Evolutionary conservation across 495 filamentous ascomycete species (phyloP), one percentile per base, ranked within the genome.

Genomic region (Hypoxylon fragiforme): DNA sequence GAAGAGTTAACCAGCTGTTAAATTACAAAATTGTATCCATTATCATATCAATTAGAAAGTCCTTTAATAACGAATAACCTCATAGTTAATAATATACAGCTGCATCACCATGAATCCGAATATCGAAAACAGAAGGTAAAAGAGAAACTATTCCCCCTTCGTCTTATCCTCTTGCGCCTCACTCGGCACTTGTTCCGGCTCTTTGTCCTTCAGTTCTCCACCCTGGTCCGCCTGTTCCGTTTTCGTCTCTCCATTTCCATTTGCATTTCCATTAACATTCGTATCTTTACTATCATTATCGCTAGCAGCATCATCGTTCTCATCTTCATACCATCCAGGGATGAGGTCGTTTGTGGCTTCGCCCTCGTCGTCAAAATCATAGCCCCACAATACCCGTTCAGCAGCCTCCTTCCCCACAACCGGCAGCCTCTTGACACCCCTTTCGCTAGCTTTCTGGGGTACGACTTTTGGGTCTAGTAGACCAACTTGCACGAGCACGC

Each of bases 401-500:
- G 88, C 85, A 7, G 79, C 76, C 54, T 85, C 81, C n/a, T 71
- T 71, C 3, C 85, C 88, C 7, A 86, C 77, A 24, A 90, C 78
- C 11, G 88, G 88, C 28, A 91, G 54, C 32, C 72, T 70, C 47
- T 56, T 43, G 1, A 73, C 65, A 6, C 70, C 70, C 16, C 20
- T 51, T 20, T 83, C 76, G n/a, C 77, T 70, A 0, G 78, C 81
- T 28, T 77, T 71, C 18, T 75, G 68, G 5, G 70, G 67, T 0
- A 71, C 53, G 4, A 63, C 15, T 16, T 81, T 81, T 9, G 85
- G 81, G 64, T 90, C 82, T 37, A 89, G 57, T 34, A 91, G 63
- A 0, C 87, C 85, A 0, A 85, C 70, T 65, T 90, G 88, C n/a
- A 86, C 78, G 1, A 91, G 60, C 7, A 91, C 87, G 31, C 78